Conservation (phyloP, 1,284 basidiomycete genomes). For the Naganishia liquefaciens region DNA sequence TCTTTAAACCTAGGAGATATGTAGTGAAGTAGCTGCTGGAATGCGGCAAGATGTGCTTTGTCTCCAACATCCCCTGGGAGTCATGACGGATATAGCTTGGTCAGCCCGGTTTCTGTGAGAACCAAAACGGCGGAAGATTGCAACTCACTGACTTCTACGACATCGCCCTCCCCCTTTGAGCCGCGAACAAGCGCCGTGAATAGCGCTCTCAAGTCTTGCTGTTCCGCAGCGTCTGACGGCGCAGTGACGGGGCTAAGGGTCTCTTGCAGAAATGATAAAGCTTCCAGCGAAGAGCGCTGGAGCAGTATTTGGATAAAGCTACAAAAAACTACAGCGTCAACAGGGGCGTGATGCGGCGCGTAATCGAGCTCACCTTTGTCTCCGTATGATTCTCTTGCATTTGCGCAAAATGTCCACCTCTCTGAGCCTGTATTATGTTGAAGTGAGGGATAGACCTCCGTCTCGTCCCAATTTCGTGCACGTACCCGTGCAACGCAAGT, state of each 20-base stretch:
- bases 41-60: background rate
- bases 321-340: background rate
- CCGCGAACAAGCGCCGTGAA: constrained; percentile 14
- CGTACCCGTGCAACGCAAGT: constrained; percentile 8
- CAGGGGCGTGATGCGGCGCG: background rate
- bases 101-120: too few species aligned
- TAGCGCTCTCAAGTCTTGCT: constrained; percentile 5
- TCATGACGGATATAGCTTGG: too few species aligned
- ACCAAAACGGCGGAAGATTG: too few species aligned
- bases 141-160: background rate
- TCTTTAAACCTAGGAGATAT: constrained; percentile 16
- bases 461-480: too few species aligned
- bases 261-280: constrained; percentile 7
- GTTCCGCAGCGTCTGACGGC: constrained; percentile 1
- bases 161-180: background rate
- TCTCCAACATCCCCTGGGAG: background rate
- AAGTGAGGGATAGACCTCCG: background rate
- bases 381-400: constrained; percentile 5
- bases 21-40: constrained; percentile 8
- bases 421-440: background rate
- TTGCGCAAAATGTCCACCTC: constrained; percentile 17
- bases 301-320: constrained; percentile 14
- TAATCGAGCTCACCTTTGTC: constrained; percentile 1
- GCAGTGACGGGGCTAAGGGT: constrained; percentile 4
- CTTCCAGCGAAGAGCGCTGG: constrained; percentile 4